phyloP scores from a whole-genome alignment of 1,139 yeast species.

The Pichia sp. region DNA sequence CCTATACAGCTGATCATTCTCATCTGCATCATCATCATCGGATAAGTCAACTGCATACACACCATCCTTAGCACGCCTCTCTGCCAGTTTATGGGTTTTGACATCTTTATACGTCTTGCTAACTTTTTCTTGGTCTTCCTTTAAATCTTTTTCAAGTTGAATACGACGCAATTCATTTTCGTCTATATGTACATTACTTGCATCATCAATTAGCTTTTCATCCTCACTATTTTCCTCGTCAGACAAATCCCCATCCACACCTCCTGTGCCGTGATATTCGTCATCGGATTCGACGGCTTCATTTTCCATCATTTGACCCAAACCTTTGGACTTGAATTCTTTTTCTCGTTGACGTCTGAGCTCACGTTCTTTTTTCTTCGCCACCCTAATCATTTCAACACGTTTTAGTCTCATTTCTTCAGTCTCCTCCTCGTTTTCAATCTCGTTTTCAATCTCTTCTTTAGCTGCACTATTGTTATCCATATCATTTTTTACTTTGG shows the following conservation, averaged over 20 bases:
- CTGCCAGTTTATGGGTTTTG: conserved; percentile 74
- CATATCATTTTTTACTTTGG: conserved; percentile 9
- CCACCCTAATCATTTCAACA: conserved; percentile 21
- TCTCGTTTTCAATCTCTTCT: conserved; percentile 12
- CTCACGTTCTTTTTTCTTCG: conserved; percentile 28
- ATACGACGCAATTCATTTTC: conserved; percentile 57
- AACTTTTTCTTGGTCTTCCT: conserved; percentile 65
- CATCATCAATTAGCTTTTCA: conserved; percentile 78
- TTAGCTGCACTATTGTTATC: conserved; percentile 16
- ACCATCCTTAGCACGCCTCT: conserved; percentile 49
- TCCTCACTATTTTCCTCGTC: conserved; percentile 63
- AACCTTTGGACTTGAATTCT: conserved; percentile 49
- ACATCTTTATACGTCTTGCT: conserved; percentile 76
- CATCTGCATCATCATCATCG: conserved; percentile 50
- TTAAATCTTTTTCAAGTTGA: conserved; percentile 64
- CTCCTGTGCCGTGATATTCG: conserved; percentile 92
- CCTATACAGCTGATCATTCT: conserved; percentile 42
- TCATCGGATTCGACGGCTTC: conserved; percentile 97
- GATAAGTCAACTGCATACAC: conserved; percentile 63
- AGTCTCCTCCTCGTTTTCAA: conserved; percentile 26
- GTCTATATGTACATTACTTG: conserved; percentile 53
- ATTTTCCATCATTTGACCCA: conserved; percentile 58
- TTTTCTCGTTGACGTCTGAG: conserved; percentile 38
- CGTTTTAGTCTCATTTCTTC: conserved; percentile 25
- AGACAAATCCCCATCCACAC: conserved; percentile 66